Conservation (phyloP, 371 early-diverging fungal species). For the Furculomyces boomerangus region DNA sequence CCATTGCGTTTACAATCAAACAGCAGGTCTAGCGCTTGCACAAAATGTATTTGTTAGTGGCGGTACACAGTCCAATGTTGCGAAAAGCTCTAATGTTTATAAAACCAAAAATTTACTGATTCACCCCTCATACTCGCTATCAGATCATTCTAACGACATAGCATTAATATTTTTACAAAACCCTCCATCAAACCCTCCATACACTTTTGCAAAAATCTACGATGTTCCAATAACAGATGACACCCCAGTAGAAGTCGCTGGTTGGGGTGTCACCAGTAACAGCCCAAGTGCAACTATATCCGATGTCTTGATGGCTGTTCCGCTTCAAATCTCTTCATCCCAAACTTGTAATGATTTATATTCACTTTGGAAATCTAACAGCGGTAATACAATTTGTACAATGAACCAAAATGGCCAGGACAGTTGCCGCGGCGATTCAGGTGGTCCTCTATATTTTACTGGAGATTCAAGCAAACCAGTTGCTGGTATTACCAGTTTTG, state of each 20-base stretch:
- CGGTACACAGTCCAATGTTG: background rate
- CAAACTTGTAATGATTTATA: conserved; percentile 4
- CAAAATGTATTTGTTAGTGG: background rate
- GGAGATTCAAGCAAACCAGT: background rate
- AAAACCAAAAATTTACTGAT: conserved; percentile 5
- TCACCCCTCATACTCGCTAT: conserved; percentile 12
- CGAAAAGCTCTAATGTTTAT: background rate
- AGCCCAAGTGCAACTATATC: background rate
- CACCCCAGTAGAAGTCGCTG: conserved; percentile 12
- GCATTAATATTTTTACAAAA: conserved; percentile 9
- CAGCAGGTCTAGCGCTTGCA: background rate
- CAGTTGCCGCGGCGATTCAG: conserved; percentile 23
- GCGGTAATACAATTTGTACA: conserved; percentile 11
- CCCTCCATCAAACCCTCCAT: conserved; percentile 1
- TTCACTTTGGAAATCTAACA: conserved; percentile 1
- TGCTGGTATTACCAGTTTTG: background rate
- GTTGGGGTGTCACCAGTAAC: conserved; percentile 15
- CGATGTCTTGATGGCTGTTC: conserved; percentile 11
- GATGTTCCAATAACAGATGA: conserved; percentile 2
- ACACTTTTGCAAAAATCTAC: conserved; percentile 7
- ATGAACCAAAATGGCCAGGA: conserved; percentile 9
- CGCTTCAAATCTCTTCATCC: conserved; percentile 5
- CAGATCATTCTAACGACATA: conserved; percentile 9
- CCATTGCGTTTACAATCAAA: background rate
- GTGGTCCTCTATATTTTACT: conserved; percentile 13